These are phyloP conservation scores for Kuraishia piskuri DNA, from an alignment of 805 yeast species.

Conservation along the genomic window DNA sequence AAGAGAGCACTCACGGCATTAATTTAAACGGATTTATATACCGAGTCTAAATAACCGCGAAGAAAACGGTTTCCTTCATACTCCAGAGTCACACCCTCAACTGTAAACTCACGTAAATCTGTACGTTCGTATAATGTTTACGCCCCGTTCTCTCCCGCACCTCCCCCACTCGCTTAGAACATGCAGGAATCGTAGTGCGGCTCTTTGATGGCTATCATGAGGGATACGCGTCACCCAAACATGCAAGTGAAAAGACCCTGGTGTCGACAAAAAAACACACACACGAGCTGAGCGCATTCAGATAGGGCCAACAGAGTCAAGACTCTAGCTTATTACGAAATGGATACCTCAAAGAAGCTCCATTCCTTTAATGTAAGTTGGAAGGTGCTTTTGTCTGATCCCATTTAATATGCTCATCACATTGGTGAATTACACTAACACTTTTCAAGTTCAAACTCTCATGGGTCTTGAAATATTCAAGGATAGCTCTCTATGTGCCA, in stretches of 20 bases:
- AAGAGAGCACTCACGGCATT: neutral
- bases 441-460: constrained; percentile 5
- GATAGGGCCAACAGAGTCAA: neutral
- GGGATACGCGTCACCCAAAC: neutral
- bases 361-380: neutral
- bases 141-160: neutral
- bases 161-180: neutral
- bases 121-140: too few species aligned
- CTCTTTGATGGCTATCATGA: neutral
- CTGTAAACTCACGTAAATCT: too few species aligned
- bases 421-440: neutral
- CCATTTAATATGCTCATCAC: neutral
- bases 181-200: neutral
- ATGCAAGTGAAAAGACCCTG: neutral
- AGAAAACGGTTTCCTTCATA: too few species aligned
- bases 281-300: too few species aligned
- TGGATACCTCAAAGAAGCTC: neutral
- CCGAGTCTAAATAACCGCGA: neutral
- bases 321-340: neutral
- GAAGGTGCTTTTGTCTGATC: neutral
- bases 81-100: too few species aligned
- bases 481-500: constrained; percentile 6
- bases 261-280: neutral
- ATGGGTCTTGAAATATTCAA: constrained; percentile 11
- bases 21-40: too few species aligned